phyloP scores from a whole-genome alignment of 192 early-diverging fungal species.

The Spizellomyces punctatus region DNA sequence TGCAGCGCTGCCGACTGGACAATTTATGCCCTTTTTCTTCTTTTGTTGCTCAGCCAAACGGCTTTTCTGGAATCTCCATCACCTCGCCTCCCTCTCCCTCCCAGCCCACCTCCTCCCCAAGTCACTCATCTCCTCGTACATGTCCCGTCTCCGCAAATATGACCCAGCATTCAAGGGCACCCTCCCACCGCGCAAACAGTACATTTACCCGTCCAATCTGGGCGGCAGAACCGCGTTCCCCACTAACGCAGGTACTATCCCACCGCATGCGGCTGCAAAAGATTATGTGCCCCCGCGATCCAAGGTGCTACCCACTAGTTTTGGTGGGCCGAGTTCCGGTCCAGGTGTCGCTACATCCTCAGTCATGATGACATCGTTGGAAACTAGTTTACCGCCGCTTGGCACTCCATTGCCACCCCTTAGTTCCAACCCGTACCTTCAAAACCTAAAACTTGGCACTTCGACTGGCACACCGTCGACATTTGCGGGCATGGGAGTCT shows the following conservation, averaged over 20 bases:
- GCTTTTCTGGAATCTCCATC: not conserved
- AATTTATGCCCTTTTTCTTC: not conserved
- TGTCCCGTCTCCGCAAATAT: conserved; percentile 5
- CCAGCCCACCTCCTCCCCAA: not conserved
- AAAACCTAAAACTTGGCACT: not conserved
- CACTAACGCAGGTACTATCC: not conserved
- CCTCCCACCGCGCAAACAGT: not conserved
- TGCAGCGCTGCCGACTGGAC: not conserved
- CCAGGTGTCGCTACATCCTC: too few relatives aligned
- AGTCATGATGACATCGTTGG: too few relatives aligned
- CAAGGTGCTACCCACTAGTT: too few relatives aligned
- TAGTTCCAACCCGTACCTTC: not conserved
- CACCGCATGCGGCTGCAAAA: not conserved
- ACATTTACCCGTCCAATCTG: conserved; percentile 3
- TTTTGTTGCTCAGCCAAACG: too few relatives aligned
- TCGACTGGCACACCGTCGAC: too few relatives aligned
- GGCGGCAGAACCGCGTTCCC: conserved; percentile 13
- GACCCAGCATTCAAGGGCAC: conserved; percentile 26
- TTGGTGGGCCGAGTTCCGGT: too few relatives aligned
- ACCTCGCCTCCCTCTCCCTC: conserved; percentile 1
- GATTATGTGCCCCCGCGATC: not conserved
- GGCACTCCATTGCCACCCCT: too few relatives aligned
- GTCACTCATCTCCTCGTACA: not conserved
- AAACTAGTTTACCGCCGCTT: too few relatives aligned
- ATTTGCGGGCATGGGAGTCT: too few relatives aligned